Base-by-base conservation (phyloP, 106 monocot genomes). In the Narthecium ossifragum region DNA sequence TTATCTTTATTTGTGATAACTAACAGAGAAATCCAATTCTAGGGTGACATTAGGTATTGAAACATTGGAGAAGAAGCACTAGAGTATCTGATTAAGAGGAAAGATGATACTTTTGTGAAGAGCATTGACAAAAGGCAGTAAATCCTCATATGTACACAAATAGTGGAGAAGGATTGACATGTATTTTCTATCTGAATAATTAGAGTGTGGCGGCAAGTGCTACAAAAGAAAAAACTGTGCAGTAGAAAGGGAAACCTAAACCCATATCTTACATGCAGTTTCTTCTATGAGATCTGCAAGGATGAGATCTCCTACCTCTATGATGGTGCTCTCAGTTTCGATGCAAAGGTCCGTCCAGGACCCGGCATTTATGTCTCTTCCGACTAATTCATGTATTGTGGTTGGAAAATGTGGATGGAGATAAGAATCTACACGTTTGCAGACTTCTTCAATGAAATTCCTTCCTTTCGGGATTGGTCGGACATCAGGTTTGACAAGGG, bases 211-310 rank as follows among this genome's bases (percentile, higher is more conserved):
- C n/a, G n/a, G n/a, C n/a, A n/a, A n/a, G n/a, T n/a, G n/a, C n/a
- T n/a, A n/a, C n/a, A n/a, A n/a, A n/a, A n/a, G n/a, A n/a, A n/a
- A n/a, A n/a, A n/a, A n/a, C n/a, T n/a, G n/a, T n/a, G n/a, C n/a
- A n/a, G n/a, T n/a, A n/a, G 18, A 50, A 50, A 9, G 20, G 21
- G 46, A 46, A 46, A 46, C 40, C 40, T 39, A 23, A 38, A 38
- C 24, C 38, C 59, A 26, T 25, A 39, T 3, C 39, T 38, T 0
- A 0, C 7, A 8, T 46, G 26, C 55, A 6, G 58, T 55, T 63
- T 82, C 78, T 57, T 78, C 75, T 9, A 75, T 32, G 21, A 82
- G 47, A 47, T 72, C 78, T 63, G 75, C 81, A 9, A 75, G 60
- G 34, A 82, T 52, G 28, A 2, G 32, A 38, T 78, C 74, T 26